These are phyloP conservation scores for Fusarium coicis DNA, from an alignment of 2,329 filamentous ascomycete genomes.

Conservation along the genomic window DNA sequence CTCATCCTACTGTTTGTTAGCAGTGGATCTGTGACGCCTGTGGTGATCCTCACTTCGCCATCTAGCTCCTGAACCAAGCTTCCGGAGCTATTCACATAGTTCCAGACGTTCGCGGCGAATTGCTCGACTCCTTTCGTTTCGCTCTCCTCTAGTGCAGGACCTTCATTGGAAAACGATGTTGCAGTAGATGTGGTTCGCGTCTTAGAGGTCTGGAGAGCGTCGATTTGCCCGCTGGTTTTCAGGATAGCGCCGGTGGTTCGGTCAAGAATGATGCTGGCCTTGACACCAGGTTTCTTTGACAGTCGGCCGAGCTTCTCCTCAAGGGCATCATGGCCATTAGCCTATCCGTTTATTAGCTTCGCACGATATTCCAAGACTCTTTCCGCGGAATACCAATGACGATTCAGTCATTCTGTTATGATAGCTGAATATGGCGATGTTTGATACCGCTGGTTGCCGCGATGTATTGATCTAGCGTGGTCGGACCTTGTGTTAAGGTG, in stretches of 20 bases:
- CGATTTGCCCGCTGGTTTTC: constrained; percentile 76
- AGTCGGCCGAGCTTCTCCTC: constrained; percentile 75
- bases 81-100: constrained; percentile 76
- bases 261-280: constrained; percentile 80
- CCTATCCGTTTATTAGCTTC: constrained; percentile 41
- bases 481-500: constrained; percentile 16
- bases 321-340: constrained; percentile 68
- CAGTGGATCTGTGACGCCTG: constrained; percentile 2
- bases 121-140: constrained; percentile 74
- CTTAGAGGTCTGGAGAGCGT: constrained; percentile 60
- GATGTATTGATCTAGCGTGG: constrained; percentile 15
- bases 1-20: constrained; percentile 69
- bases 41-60: constrained; percentile 63
- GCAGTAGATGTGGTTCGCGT: constrained; percentile 50
- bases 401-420: constrained; percentile 39
- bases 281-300: constrained; percentile 81
- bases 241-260: constrained; percentile 78
- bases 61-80: constrained; percentile 78
- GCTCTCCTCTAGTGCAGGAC: constrained; percentile 54
- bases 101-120: constrained; percentile 80
- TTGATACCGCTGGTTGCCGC: constrained; percentile 12
- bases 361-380: neutral
- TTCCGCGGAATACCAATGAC: constrained; percentile 32
- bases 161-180: constrained; percentile 60
- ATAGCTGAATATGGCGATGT: constrained; percentile 1